Evolutionary conservation across 2,329 filamentous ascomycete genomes (phyloP), one percentile per base, ranked within the genome.

Genomic region (Leptographium procerum): DNA sequence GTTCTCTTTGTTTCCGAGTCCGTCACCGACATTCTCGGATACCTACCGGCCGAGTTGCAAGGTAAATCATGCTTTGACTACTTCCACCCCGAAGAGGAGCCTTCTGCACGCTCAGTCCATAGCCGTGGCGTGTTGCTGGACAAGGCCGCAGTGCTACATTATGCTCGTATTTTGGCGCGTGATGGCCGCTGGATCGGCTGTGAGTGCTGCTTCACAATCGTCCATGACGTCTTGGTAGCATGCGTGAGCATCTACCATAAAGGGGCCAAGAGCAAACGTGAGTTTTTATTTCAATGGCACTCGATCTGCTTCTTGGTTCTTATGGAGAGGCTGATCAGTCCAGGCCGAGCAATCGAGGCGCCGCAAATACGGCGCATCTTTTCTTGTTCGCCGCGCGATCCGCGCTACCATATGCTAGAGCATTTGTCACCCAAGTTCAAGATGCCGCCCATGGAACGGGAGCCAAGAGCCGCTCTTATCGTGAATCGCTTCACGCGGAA

Each of bases 141-240:
- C 74, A 94, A 91, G 70, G 90, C 89, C 19, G 89, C 90, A 4
- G 88, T 91, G 22, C 77, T 95, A 60, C 85, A 89, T 61, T 95
- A 95, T 73, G 88, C 85, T 61, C 82, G 83, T 40, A 82, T 95
- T 61, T 80, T 78, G 65, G 82, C 87, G 58, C 83, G 79, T 52
- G 75, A 86, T 66, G 88, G 87, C 19, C 75, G 79, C 57, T 95
- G 87, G 84, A 75, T 92, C 45, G 84, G 82, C 62, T 94, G 89
- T 72, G 90, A 95, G 72, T 94, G 89, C 71, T 91, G 89, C 70
- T 95, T 95, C 69, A 94, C 89, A 6, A 79, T 95, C 48, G 90
- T 95, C 50, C 88, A 95, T 70, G 87, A 95, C 77, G 88, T 94
- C 26, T 77, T 95, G 71, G 88, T 95, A 54, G 89, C 88, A 47